Conservation (phyloP, 305 asterid genomes). For the Lippia alba region DNA sequence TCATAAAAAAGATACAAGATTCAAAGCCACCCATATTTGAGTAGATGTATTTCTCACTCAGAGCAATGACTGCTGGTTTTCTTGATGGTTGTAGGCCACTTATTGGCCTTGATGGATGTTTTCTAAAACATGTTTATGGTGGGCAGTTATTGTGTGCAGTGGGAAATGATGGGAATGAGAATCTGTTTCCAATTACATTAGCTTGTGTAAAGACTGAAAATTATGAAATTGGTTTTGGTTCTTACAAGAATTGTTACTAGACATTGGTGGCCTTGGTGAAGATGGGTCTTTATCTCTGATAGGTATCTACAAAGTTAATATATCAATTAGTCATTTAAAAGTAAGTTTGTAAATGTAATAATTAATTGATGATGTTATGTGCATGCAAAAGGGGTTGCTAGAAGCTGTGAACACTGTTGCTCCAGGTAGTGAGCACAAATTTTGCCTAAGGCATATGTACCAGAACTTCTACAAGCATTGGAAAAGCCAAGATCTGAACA, state of each 20-base stretch:
- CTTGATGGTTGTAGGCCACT: not conserved
- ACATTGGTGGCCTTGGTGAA: not conserved
- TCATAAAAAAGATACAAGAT: no score
- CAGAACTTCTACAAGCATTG: not conserved
- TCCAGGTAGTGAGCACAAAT: not conserved
- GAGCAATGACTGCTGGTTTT: not conserved
- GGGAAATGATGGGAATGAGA: not conserved
- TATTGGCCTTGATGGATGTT: not conserved
- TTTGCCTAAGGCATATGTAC: not conserved
- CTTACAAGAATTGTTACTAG: not conserved
- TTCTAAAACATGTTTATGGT: not conserved
- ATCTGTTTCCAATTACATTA: not conserved
- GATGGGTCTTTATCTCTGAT: no score
- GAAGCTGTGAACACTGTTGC: not conserved
- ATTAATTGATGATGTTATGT: not conserved
- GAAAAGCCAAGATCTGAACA: not conserved
- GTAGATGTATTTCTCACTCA: not conserved
- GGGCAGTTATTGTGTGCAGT: not conserved
- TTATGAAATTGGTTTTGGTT: not conserved
- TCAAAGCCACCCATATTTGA: no score
- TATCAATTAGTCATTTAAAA: no score
- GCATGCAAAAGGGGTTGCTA: not conserved
- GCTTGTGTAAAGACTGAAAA: not conserved
- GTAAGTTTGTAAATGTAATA: no score
- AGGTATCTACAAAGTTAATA: not conserved